These are phyloP conservation scores for Aurantiochytrium sp. DNA, from an alignment of 108 stramenopile genomes.

Conservation along the genomic window DNA sequence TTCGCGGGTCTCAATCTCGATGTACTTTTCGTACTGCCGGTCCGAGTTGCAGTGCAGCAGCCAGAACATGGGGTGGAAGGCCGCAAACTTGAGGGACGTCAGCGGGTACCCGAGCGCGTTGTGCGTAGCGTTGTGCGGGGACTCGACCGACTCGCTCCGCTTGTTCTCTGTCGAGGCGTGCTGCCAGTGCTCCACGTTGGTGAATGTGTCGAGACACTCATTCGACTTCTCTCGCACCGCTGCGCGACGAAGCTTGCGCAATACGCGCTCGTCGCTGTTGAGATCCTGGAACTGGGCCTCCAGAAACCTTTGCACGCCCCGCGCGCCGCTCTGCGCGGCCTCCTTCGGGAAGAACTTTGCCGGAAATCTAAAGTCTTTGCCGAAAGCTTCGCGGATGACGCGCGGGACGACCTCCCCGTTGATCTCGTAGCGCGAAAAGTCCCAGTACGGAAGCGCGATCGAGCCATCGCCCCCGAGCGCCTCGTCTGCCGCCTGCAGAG, in stretches of 20 bases:
- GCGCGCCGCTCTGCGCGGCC: neutral
- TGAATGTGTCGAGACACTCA: neutral
- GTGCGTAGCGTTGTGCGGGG: slow-evolving; percentile 17
- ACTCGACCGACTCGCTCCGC: neutral
- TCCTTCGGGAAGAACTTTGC: neutral
- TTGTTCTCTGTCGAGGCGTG: neutral
- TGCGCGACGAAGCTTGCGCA: no score
- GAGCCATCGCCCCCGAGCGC: neutral
- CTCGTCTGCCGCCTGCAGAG: neutral
- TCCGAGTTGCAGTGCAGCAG: slow-evolving; percentile 26
- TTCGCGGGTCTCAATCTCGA: neutral
- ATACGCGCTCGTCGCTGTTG: neutral
- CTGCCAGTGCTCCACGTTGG: neutral
- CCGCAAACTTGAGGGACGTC: neutral
- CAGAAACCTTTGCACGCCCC: neutral
- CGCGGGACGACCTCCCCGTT: neutral
- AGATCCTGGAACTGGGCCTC: neutral
- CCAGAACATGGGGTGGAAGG: slow-evolving; percentile 7
- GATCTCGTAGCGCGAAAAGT: neutral
- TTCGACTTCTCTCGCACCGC: neutral
- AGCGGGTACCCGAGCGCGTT: neutral
- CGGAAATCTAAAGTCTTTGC: neutral
- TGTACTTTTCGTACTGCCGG: slow-evolving; percentile 6
- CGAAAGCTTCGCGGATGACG: neutral
- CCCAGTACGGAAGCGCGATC: slow-evolving; percentile 22